A percentile compares a stretch with the other conserved stretches of the same genome.
phyloP scores from a whole-genome alignment of 2,329 filamentous ascomycete species.

The Westerdykella ornata region DNA sequence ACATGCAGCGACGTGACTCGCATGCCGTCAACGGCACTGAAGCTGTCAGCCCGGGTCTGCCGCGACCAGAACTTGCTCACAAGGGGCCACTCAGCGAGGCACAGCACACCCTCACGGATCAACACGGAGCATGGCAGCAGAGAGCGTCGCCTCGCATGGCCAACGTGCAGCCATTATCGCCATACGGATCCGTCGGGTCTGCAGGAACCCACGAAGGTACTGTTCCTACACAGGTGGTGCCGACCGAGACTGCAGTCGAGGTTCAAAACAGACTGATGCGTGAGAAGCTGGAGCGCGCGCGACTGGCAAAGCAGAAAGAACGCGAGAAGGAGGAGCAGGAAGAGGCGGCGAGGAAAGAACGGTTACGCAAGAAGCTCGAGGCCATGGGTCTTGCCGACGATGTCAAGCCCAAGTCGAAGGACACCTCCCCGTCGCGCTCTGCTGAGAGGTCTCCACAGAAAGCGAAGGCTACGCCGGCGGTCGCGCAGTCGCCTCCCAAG shows the following conservation, averaged over 20 bases:
- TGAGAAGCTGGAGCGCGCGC: slow-evolving; percentile 61
- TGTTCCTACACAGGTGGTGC: slow-evolving; percentile 31
- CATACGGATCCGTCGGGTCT: slow-evolving; percentile 30
- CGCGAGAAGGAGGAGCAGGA: slow-evolving; percentile 58
- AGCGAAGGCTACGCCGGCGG: slow-evolving; percentile 34
- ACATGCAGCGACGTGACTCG: slow-evolving; percentile 25
- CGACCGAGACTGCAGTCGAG: slow-evolving; percentile 57
- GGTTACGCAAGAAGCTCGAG: slow-evolving; percentile 65
- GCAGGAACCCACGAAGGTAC: slow-evolving; percentile 17
- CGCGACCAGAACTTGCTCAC: slow-evolving; percentile 15
- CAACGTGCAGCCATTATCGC: slow-evolving; percentile 31
- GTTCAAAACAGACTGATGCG: slow-evolving; percentile 64
- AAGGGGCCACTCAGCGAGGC: slow-evolving; percentile 89
- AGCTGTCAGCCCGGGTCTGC: slow-evolving; percentile 13
- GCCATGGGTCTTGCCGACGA: slow-evolving; percentile 54
- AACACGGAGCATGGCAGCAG: slow-evolving; percentile 19
- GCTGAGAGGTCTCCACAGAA: slow-evolving; percentile 40
- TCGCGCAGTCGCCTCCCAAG: slow-evolving; percentile 47
- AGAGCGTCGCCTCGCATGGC: slow-evolving; percentile 26
- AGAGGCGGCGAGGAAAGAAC: slow-evolving; percentile 63
- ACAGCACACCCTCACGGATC: slow-evolving; percentile 54
- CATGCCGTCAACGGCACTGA: slow-evolving; percentile 28
- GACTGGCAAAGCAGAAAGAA: slow-evolving; percentile 55
- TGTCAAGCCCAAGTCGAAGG: slow-evolving; percentile 31
- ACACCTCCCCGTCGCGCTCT: slow-evolving; percentile 32